Evolutionary conservation across 139 green algal genomes (phyloP).

Genomic region (Micractinium sp.): DNA sequence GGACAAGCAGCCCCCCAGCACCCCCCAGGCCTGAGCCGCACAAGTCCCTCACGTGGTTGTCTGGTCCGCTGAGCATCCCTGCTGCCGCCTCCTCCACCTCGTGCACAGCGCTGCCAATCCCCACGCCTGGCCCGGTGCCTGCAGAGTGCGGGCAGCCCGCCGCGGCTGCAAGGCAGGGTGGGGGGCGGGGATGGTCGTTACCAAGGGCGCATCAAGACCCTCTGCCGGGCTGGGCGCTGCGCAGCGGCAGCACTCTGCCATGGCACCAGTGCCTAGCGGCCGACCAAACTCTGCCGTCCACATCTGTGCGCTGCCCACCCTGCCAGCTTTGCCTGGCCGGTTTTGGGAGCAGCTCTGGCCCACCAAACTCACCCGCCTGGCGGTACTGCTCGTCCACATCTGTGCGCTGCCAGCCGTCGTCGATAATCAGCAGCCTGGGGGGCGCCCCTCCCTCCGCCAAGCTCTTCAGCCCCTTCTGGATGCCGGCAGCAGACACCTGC

Average conservation of each 20-base stretch:
- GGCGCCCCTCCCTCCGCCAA: constrained; percentile 62
- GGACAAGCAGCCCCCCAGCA: too few relatives aligned
- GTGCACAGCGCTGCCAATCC: constrained; percentile 1
- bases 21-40: too few relatives aligned
- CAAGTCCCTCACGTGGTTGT: constrained; percentile 7
- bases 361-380: neutral
- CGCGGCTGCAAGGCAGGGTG: neutral
- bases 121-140: neutral
- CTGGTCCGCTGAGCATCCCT: constrained; percentile 9
- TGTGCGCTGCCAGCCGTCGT: constrained; percentile 55
- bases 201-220: neutral
- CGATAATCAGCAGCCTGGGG: constrained; percentile 83
- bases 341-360: too few relatives aligned
- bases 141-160: neutral
- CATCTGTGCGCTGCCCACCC: too few relatives aligned
- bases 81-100: constrained; percentile 39
- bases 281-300: too few relatives aligned
- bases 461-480: constrained; percentile 72
- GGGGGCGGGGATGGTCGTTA: neutral
- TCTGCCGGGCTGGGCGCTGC: too few relatives aligned
- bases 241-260: too few relatives aligned
- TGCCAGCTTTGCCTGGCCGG: too few relatives aligned
- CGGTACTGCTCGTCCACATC: constrained; percentile 29
- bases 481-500: constrained; percentile 25
- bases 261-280: too few relatives aligned